Evolutionary conservation across 2,329 filamentous ascomycete species (phyloP), one percentile per base, ranked within the genome.

Genomic region (Verticillium tricorpus): DNA sequence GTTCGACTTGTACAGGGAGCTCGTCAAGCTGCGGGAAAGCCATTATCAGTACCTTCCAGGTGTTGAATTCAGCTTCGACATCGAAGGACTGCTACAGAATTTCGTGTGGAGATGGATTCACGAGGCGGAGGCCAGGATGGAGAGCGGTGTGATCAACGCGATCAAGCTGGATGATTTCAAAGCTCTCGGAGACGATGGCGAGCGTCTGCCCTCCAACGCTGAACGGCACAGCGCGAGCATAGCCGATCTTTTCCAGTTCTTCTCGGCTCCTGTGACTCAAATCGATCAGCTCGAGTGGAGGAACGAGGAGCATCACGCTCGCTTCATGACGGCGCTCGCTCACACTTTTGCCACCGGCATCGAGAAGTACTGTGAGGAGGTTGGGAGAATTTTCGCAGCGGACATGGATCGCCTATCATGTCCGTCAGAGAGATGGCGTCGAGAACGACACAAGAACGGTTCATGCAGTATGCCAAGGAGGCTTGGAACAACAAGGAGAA

Each of bases 81-180:
- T 99, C 54, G 95, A 99, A 75, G 86, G 88, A 52, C 79, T 96
- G 17, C 82, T 99, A 19, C 90, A 93, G 64, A 89, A 91, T 39
- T 99, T 98, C 73, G 95, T 98, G 6, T 98, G 93, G 93, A 88
- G 92, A 62, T 99, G 93, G 93, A 92, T 99, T 65, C 83, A 85
- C 60, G 85, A 88, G 65, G 93, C 92, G 8, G 93, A 98, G 69
- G 80, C 80, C 37, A 92, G 89, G 70, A 88, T 97, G 70, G 82
- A 90, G 64, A 87, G 88, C 28, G 95, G 95, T 80, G 91, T 98
- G 45, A 92, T 96, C 56, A 87, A 94, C 69, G 93, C 95, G 9
- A 89, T 97, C 74, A 94, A 92, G 73, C 91, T 96, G 68, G 95
- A 99, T 72, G 78, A 87, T 62, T 99, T 98, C 75, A 84, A 88